Evolutionary conservation across 192 early-diverging fungal species (phyloP), one percentile per base, ranked within the genome.

Genomic region (Linderina pennispora): DNA sequence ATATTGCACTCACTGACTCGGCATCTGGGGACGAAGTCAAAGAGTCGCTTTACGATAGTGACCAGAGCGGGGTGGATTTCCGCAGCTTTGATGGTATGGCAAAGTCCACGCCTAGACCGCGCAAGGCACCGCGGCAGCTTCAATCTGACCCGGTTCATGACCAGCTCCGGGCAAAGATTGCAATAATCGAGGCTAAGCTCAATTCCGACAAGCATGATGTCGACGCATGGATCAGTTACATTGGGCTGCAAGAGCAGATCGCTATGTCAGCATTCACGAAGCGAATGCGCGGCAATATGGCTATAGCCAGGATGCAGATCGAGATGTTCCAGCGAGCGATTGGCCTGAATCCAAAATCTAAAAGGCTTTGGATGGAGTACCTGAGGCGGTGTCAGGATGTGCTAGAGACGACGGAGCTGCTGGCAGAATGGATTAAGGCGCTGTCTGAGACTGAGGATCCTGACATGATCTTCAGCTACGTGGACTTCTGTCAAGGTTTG

Each of bases 41-140:
- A n/a, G n/a, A n/a, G n/a, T n/a, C n/a, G n/a, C n/a, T n/a, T 13
- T 65, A 65, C 20, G 62, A 65, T 22, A 53, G 51, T 16, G 50
- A 54, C 13, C 33, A 16, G 10, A 22, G 33, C 8, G 36, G 14
- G 3, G 25, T 45, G 8, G 41, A 53, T 19, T 54, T 65, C 39
- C 36, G 55, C 23, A 65, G 55, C 25, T 36, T 65, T 1, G 62
- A 58, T 4, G 62, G 62, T 0, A 53, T 53, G 26, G 50, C 51
- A 11, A 47, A 23, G 11, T 22, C 9, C 13, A 17, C 39, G 7
- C 6, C 46, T 28, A 32, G 21, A 26, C 13, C 35, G 14, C 4
- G 15, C 8, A 32, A 32, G 18, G 10, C 5, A 23, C 21, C 8
- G 3, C 25, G 1, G 33, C 15, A 19, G 13, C 5, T 2, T 21